These are phyloP conservation scores for Talaromyces sp. DNA, from an alignment of 2,329 filamentous ascomycete genomes.

Conservation along the genomic window DNA sequence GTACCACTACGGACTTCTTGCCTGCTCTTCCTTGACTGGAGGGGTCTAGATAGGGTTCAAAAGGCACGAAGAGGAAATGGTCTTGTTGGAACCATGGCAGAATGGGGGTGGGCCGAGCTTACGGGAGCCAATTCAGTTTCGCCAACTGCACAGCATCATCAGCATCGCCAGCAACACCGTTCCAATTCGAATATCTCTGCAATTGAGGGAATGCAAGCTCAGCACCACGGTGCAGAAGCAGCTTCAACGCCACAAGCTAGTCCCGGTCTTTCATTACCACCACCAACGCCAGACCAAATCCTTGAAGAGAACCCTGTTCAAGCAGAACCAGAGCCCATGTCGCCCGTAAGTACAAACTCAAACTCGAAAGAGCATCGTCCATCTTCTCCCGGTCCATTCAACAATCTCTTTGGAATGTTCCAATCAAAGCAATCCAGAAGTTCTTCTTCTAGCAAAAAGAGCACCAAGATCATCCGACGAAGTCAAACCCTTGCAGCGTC, in stretches of 20 bases:
- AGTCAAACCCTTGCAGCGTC: conserved; percentile 64
- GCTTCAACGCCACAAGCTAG: background rate
- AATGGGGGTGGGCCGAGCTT: conserved; percentile 91
- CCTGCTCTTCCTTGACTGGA: conserved; percentile 94
- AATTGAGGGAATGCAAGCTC: conserved; percentile 14
- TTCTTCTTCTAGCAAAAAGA: conserved; percentile 37
- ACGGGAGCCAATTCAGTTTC: conserved; percentile 63
- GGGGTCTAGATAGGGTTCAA: conserved; percentile 85
- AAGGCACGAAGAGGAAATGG: conserved; percentile 91
- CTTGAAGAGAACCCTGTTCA: conserved; percentile 17
- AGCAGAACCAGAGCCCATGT: conserved; percentile 19
- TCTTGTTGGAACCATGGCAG: conserved; percentile 84
- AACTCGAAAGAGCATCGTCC: conserved; percentile 20
- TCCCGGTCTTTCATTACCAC: conserved; percentile 11
- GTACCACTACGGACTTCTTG: conserved; percentile 93
- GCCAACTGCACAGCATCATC: conserved; percentile 35
- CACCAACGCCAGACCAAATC: conserved; percentile 24
- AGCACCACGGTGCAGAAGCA: background rate
- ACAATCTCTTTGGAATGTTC: conserved; percentile 70
- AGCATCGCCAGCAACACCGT: conserved; percentile 31
- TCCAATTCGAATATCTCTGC: conserved; percentile 28
- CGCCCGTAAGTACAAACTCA: conserved; percentile 11
- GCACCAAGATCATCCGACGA: conserved; percentile 65
- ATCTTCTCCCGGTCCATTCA: conserved; percentile 49
- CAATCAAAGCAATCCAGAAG: conserved; percentile 55